Percentiles rank a stretch among this genome's conserved stretches.
These are phyloP conservation scores for Inga oerstediana DNA, from an alignment of 306 rosid genomes.

Conservation along the genomic window DNA sequence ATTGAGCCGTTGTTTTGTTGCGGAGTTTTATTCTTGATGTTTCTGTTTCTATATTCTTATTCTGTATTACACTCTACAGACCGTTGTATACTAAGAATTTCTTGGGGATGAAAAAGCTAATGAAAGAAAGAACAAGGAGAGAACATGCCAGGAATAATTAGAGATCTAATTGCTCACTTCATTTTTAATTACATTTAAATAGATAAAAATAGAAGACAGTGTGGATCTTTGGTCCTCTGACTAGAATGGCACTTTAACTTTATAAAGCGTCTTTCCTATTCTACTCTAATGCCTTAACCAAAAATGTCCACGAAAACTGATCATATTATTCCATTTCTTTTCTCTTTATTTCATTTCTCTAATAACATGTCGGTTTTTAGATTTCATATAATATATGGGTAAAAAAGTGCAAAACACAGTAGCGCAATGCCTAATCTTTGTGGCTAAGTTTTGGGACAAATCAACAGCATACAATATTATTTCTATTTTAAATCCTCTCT, in stretches of 20 bases:
- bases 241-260: too few relatives aligned
- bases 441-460: not conserved
- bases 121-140: not conserved
- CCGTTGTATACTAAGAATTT: not conserved
- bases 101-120: not conserved
- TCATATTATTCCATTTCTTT: too few relatives aligned
- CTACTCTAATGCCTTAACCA: too few relatives aligned
- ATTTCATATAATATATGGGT: not conserved
- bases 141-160: not conserved
- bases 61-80: not conserved
- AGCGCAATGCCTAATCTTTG: not conserved
- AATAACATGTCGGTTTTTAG: not conserved
- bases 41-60: not conserved
- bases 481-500: not conserved
- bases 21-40: not conserved
- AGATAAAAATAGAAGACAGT: too few relatives aligned
- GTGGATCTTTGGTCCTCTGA: too few relatives aligned
- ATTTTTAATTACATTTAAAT: too few relatives aligned
- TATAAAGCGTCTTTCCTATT: too few relatives aligned
- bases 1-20: slow-evolving; percentile 12
- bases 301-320: too few relatives aligned
- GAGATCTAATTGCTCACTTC: not conserved
- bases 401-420: not conserved
- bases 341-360: too few relatives aligned
- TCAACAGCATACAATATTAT: not conserved